Base-by-base conservation (phyloP, 2,329 filamentous ascomycete genomes). In the Epichloe brachyelytri region DNA sequence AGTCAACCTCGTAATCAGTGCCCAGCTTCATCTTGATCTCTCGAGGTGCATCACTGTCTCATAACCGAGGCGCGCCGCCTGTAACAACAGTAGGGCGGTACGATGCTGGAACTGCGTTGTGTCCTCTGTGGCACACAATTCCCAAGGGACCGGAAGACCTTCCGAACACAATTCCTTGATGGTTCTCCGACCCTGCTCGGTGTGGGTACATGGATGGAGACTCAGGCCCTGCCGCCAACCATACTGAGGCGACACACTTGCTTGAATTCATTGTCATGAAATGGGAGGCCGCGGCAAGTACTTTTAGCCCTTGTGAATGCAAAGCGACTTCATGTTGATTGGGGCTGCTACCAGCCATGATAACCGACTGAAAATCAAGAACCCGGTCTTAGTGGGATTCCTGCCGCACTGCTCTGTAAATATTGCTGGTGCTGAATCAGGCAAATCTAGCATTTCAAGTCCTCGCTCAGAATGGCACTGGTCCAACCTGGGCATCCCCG, bases 81-180 rank as follows among this genome's bases (percentile, higher is more conserved):
- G 46, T 5, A 37, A n/a, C 19, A 47, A 17, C 45, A 47, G 20
- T 5, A 30, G 19, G 44, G 33, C 17, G 33, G 19, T 10, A 15
- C 33, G 12, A 37, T 38, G 34, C 34, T 20, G 45, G 10, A 34
- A 36, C n/a, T 20, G 17, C 38, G 7, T 17, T n/a, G 43, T 47
- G 26, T 30, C 34, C n/a, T 30, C 30, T 43, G 46, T 50, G 46
- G 30, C 17, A 49, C 47, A 43, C 46, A 36, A 26, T 22, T 47
- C 30, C 51, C 54, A 53, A 46, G 48, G 50, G 39, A 48, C 52
- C 55, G 55, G 55, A 57, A 54, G 55, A 51, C 54, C 52, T 57
- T 44, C 55, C 55, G 52, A 55, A 50, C 46, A 38, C 40, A 50
- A 47, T 46, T 40, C 47, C 47, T 51, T 51, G 34, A 33, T 54